Base-by-base conservation (phyloP, 2,329 filamentous ascomycete species). In the Fusarium torulosum region DNA sequence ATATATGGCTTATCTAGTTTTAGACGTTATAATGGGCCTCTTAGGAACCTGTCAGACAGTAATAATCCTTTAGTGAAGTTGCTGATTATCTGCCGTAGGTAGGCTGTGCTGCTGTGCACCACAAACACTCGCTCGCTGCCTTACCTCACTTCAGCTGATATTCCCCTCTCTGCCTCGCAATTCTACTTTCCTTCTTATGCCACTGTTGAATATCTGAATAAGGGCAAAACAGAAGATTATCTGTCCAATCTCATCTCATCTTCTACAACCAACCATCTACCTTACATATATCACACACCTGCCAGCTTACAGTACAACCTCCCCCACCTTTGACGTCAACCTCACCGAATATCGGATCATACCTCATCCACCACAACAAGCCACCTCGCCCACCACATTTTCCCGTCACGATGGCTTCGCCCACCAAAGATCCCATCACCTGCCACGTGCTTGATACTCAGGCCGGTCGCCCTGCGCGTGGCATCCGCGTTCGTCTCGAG, bases 361-460 rank as follows among this genome's bases (percentile, higher is more conserved):
- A 47, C 23, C 25, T 52, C 31, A 45, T 14, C 33, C 46, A 70
- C 47, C 69, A 55, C 21, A 53, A 55, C 35, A 49, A 47, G 42
- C 8, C 46, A 37, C 53, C 43, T 53, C 44, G 31, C 38, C 29
- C 53, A 21, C 52, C 43, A 70, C 46, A 43, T 27, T 20, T 20
- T 29, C 35, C 27, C 43, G 31, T 52, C 58, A 40, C 43, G 58
- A 75, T 74, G 71, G 41, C 66, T n/a, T 59, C 66, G 50, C 52
- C 49, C 25, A 52, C 59, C 60, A 88, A 86, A 75, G 87, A 89
- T 75, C 88, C 87, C 75, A 95, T 96, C 75, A 95, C 92, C 78
- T 95, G 92, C 83, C 92, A 96, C 83, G 87, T 94, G 78, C 91
- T 96, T 77, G 91, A 96, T 83, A 95, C 92, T 13, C 86, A 88